Percentiles rank a stretch among this genome's conserved stretches.
phyloP scores from a whole-genome alignment of 1,284 basidiomycete genomes.

The Boletellus deceptivus region DNA sequence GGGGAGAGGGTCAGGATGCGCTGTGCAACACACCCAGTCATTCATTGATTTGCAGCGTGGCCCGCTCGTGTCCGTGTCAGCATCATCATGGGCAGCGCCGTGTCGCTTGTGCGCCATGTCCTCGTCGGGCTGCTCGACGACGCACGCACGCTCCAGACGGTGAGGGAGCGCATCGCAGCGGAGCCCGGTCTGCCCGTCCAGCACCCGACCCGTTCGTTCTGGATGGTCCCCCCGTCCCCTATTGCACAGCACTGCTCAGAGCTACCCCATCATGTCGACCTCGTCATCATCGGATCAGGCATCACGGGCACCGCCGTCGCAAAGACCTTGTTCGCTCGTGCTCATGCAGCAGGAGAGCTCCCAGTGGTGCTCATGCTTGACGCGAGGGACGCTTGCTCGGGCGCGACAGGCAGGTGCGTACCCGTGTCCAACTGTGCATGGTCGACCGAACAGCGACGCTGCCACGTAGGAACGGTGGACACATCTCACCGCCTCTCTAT shows the following conservation, averaged over 20 bases:
- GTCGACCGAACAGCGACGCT: no score
- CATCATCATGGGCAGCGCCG: constrained; percentile 24
- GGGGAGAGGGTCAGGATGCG: no score
- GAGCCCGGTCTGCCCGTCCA: constrained; percentile 60
- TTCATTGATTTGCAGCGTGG: no score
- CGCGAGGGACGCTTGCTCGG: constrained; percentile 66
- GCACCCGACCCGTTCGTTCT: constrained; percentile 55
- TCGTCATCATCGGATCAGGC: constrained; percentile 69
- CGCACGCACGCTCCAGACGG: constrained; percentile 25
- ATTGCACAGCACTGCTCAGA: constrained; percentile 44
- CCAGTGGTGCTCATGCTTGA: constrained; percentile 62
- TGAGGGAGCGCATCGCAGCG: constrained; percentile 38
- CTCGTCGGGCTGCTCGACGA: constrained; percentile 30
- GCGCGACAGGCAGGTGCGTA: constrained; percentile 63
- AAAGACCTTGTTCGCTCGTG: constrained; percentile 47
- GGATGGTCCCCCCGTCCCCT: constrained; percentile 54
- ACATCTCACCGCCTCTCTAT: constrained; percentile 28
- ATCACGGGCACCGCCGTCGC: constrained; percentile 64
- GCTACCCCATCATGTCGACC: constrained; percentile 53
- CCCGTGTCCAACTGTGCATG: neutral
- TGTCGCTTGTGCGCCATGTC: constrained; percentile 31
- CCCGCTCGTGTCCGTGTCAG: no score
- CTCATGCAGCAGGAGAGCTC: constrained; percentile 21
- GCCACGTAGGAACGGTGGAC: constrained; percentile 29
- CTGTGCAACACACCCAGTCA: no score